Evolutionary conservation across 768 basidiomycete genomes (phyloP).

Genomic region (Pleurotus djamor): DNA sequence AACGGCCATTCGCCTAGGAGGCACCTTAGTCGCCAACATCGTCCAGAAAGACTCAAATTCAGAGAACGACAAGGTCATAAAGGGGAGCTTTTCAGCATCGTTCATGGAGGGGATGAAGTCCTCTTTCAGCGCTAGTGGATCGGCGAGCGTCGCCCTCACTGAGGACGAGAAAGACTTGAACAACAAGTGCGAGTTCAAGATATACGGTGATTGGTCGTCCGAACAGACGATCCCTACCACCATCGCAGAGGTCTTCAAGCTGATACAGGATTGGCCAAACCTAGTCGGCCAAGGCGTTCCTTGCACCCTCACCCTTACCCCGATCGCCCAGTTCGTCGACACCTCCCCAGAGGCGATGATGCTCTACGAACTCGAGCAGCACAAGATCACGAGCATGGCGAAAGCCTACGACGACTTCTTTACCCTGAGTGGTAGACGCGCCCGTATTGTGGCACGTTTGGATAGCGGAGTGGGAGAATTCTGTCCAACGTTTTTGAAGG

Average conservation of each 20-base stretch:
- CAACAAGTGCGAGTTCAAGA: slow-evolving; percentile 5
- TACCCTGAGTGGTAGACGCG: slow-evolving; percentile 5
- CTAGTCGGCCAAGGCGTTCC: slow-evolving; percentile 14
- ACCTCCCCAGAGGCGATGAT: slow-evolving; percentile 2
- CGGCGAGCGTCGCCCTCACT: not conserved
- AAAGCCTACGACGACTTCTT: slow-evolving; percentile 8
- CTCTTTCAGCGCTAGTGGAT: not conserved
- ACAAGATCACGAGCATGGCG: slow-evolving; percentile 3
- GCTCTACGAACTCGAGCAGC: slow-evolving; percentile 6
- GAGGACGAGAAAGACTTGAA: not conserved
- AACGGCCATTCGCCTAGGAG: slow-evolving; percentile 13
- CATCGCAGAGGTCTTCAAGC: slow-evolving; percentile 9
- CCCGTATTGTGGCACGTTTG: slow-evolving; percentile 1
- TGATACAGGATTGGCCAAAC: slow-evolving; percentile 6
- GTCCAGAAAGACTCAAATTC: slow-evolving; percentile 9
- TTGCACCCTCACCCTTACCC: slow-evolving; percentile 10
- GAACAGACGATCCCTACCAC: slow-evolving; percentile 8
- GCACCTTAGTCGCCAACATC: slow-evolving; percentile 12
- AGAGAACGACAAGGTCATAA: slow-evolving; percentile 8
- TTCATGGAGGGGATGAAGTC: slow-evolving; percentile 6
- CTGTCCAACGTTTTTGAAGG: slow-evolving; percentile 6
- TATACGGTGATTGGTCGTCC: slow-evolving; percentile 6
- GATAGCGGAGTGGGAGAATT: not conserved
- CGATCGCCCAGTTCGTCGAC: slow-evolving; percentile 11
- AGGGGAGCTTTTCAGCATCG: slow-evolving; percentile 5